Evolutionary conservation across 768 basidiomycete genomes (phyloP), one percentile per base, ranked within the genome.

Genomic region (Asterophora lycoperdoides): DNA sequence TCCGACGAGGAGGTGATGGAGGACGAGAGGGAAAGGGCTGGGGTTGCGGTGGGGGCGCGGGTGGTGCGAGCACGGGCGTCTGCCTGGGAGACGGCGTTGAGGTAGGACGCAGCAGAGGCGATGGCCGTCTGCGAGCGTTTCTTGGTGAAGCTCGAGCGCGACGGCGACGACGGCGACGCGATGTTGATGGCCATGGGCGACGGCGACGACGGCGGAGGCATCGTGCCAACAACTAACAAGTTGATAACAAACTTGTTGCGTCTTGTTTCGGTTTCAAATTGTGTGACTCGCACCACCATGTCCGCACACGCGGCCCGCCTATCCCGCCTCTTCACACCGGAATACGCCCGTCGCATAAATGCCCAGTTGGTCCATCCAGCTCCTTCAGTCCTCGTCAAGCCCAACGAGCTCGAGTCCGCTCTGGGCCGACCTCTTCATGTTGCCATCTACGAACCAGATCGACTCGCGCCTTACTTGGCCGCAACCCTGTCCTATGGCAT

Each of bases 1-100:
- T 85, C 83, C 0, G 84, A 86, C 2, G 80, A 80, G 1, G 76
- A 68, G 1, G 88, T 88, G 48, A 83, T 60, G 1, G 84, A 86
- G 0, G 87, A 87, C 3, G 87, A 88, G 8, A 85, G 69, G 1
- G 89, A 89, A 11, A 88, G 69, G 0, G 87, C 80, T 1, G 86
- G 86, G 1, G 86, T 87, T 5, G 84, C 78, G 0, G 78, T 71
- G 13, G 83, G 79, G 9, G 81, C 66, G 26, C 66, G 64, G 33
- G 48, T 55, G 47, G 66, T 68, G 49, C 84, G 78, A 8, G 83
- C 80, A 42, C 82, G 77, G 34, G 86, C 82, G 62, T 91, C 89
- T 41, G 73, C 73, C 54, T 73, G 68, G 15, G 72, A 72, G 37
- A 74, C 64, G 14, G 73, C 73, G 28, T 67, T 71, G 44, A 74